Evolutionary conservation across 2,329 filamentous ascomycete genomes (phyloP).

Genomic region (Shiraia sp.): DNA sequence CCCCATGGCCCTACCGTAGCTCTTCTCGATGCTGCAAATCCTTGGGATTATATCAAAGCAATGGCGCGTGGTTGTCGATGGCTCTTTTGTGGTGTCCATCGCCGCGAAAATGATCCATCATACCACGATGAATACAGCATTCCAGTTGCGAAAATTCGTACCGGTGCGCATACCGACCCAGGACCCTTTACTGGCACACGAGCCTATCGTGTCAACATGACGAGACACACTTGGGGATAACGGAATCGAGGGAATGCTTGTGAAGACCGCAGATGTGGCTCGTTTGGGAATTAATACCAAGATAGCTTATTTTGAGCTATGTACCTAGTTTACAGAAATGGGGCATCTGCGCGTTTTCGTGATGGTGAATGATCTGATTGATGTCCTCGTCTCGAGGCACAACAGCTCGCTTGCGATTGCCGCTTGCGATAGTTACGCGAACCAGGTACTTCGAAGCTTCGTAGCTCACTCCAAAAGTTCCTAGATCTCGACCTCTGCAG

Average conservation of each 20-base stretch:
- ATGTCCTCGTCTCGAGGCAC: neutral
- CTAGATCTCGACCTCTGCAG: too few relatives aligned
- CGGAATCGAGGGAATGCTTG: too few relatives aligned
- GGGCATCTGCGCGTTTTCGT: too few relatives aligned
- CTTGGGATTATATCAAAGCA: conserved; percentile 82
- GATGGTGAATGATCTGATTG: too few relatives aligned
- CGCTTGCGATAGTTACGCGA: neutral
- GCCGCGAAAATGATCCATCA: conserved; percentile 52
- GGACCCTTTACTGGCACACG: neutral
- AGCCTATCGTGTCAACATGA: too few relatives aligned
- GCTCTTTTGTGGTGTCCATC: conserved; percentile 74
- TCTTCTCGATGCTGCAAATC: conserved; percentile 72
- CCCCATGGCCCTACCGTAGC: conserved; percentile 68
- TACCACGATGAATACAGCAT: conserved; percentile 29
- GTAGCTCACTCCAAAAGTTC: too few relatives aligned
- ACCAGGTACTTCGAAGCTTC: too few relatives aligned
- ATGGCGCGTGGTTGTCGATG: conserved; percentile 77
- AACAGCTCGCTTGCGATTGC: neutral
- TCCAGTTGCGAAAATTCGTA: neutral
- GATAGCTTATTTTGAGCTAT: neutral
- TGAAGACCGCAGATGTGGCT: too few relatives aligned
- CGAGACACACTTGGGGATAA: too few relatives aligned
- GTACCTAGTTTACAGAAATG: too few relatives aligned
- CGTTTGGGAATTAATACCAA: too few relatives aligned
- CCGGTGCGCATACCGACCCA: conserved; percentile 1